Evolutionary conservation across 2,329 filamentous ascomycete species (phyloP).

Genomic region (Hypoxylon sp.): DNA sequence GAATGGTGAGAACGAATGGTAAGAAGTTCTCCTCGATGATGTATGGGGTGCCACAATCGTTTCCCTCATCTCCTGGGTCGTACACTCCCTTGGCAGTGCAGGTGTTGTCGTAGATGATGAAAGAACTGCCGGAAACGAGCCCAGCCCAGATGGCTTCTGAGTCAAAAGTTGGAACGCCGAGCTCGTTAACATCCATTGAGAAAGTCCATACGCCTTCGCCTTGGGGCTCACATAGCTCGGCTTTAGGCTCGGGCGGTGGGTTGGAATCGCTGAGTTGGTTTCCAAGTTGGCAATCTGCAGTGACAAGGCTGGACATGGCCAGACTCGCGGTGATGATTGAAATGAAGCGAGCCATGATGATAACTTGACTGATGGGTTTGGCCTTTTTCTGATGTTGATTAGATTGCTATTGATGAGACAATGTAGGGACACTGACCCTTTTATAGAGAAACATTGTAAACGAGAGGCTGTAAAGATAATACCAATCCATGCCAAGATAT

Average conservation of each 20-base stretch:
- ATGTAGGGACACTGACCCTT: too few species aligned
- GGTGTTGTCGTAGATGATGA: slow-evolving; percentile 10
- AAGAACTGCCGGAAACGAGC: not conserved
- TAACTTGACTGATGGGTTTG: too few species aligned
- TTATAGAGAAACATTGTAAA: too few species aligned
- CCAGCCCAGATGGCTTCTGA: slow-evolving; percentile 1
- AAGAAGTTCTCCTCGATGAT: slow-evolving; percentile 6
- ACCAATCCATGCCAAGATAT: too few species aligned
- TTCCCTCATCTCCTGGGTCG: slow-evolving; percentile 1
- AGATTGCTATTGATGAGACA: too few species aligned
- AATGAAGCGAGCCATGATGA: slow-evolving; percentile 1
- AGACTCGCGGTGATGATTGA: not conserved
- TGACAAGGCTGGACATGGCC: not conserved
- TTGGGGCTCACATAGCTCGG: slow-evolving; percentile 1
- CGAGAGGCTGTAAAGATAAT: too few species aligned
- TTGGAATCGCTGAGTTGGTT: slow-evolving; percentile 1
- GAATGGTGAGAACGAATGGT: not conserved
- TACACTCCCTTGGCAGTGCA: slow-evolving; percentile 3
- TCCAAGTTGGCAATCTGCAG: slow-evolving; percentile 1
- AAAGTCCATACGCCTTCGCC: slow-evolving; percentile 4
- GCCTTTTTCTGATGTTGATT: too few species aligned
- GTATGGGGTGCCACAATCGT: slow-evolving; percentile 7
- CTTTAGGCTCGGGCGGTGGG: not conserved
- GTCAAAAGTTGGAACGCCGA: slow-evolving; percentile 8
- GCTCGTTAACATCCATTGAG: slow-evolving; percentile 1